Evolutionary conservation across 139 green algal species (phyloP).

Genomic region (Haematococcus lacustris): DNA sequence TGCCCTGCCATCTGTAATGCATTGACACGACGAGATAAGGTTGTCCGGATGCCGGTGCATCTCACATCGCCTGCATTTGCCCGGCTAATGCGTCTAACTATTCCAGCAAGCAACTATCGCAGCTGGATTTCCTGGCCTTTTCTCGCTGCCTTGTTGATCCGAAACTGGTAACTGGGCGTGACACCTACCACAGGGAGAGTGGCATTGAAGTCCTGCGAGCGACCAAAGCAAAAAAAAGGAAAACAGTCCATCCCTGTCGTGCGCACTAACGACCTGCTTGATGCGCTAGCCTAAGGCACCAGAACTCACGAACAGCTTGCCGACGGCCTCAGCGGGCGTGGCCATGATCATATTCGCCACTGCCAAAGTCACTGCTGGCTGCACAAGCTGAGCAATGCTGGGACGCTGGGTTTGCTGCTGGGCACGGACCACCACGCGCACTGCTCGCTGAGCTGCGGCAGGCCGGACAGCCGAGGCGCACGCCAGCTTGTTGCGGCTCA

Average conservation of each 20-base stretch:
- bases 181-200: slow-evolving; percentile 44
- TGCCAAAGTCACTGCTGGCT: slow-evolving; percentile 20
- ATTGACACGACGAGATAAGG: too few species aligned
- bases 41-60: background rate
- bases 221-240: too few species aligned
- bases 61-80: too few species aligned
- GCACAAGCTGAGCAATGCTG: slow-evolving; percentile 4
- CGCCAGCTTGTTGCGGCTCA: background rate
- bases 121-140: background rate
- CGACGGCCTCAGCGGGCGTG: slow-evolving; percentile 57
- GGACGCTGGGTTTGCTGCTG: slow-evolving; percentile 8
- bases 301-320: slow-evolving; percentile 54
- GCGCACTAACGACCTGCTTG: background rate
- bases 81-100: too few species aligned
- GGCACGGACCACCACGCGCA: slow-evolving; percentile 5
- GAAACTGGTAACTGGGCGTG: too few species aligned
- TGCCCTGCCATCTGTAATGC: slow-evolving; percentile 64
- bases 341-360: slow-evolving; percentile 65
- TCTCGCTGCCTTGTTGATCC: too few species aligned
- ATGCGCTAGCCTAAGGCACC: too few species aligned
- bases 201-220: slow-evolving; percentile 69
- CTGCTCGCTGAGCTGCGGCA: background rate
- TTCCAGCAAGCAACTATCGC: background rate
- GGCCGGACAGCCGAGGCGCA: background rate
- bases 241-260: too few species aligned